These are phyloP conservation scores for Phytophthora tentaculata DNA, from an alignment of 352 stramenopile species.

Conservation along the genomic window DNA sequence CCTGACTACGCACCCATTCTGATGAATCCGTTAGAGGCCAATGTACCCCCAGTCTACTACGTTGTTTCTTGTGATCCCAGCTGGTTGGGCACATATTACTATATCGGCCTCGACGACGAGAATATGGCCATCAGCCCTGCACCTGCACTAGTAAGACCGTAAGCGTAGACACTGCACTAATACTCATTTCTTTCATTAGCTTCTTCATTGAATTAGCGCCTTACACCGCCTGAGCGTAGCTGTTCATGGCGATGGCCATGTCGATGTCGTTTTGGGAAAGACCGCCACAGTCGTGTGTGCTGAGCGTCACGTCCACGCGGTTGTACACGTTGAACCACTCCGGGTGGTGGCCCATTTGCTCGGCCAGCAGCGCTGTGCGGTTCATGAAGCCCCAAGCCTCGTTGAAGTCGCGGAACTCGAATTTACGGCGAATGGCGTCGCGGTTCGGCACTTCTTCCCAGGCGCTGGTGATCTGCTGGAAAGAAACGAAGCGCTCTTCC, in stretches of 20 bases:
- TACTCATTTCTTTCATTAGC: neutral
- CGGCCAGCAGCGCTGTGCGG: slow-evolving; percentile 69
- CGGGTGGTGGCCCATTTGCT: slow-evolving; percentile 96
- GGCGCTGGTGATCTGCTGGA: slow-evolving; percentile 53
- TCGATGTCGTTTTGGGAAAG: slow-evolving; percentile 91
- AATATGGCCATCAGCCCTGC: slow-evolving; percentile 17
- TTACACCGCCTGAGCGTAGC: slow-evolving; percentile 50
- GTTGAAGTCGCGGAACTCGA: slow-evolving; percentile 88
- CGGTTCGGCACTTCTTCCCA: slow-evolving; percentile 62
- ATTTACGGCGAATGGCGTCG: slow-evolving; percentile 86
- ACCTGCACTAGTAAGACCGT: neutral
- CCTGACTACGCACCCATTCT: slow-evolving; percentile 13
- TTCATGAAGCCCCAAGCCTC: slow-evolving; percentile 86
- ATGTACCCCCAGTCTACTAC: slow-evolving; percentile 1
- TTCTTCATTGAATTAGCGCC: neutral
- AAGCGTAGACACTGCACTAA: neutral
- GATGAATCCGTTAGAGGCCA: slow-evolving; percentile 11
- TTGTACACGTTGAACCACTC: slow-evolving; percentile 99
- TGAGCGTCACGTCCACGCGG: slow-evolving; percentile 95
- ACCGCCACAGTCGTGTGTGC: slow-evolving; percentile 95
- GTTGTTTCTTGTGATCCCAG: neutral
- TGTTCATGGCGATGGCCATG: slow-evolving; percentile 81
- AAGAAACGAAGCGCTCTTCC: slow-evolving; percentile 45
- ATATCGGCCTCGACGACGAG: slow-evolving; percentile 8
- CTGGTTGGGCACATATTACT: neutral